phyloP scores from a whole-genome alignment of 2,329 filamentous ascomycete genomes.

The Trichoderma sp. region DNA sequence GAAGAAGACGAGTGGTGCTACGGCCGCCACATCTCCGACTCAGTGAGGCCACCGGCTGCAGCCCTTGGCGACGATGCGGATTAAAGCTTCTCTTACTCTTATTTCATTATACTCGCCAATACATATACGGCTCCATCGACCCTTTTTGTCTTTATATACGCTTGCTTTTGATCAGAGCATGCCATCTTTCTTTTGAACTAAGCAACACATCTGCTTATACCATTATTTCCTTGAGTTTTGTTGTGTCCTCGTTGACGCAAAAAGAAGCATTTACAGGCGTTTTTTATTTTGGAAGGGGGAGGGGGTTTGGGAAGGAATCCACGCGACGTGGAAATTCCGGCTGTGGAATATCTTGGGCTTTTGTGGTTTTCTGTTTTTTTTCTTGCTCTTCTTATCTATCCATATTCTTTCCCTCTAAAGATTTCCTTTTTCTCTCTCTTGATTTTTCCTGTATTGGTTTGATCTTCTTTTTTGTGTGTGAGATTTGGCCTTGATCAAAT shows the following conservation, averaged over 20 bases:
- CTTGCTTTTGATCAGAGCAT: background rate
- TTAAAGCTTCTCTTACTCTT: background rate
- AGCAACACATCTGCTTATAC: background rate
- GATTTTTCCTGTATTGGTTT: background rate
- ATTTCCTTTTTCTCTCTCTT: background rate
- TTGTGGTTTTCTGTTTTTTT: background rate
- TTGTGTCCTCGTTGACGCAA: conserved; percentile 2
- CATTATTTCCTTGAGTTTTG: conserved; percentile 14
- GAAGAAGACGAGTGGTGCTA: conserved; percentile 65
- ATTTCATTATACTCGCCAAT: background rate
- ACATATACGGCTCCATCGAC: background rate
- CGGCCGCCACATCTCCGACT: conserved; percentile 52
- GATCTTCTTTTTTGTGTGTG: background rate
- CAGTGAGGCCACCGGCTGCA: conserved; percentile 51
- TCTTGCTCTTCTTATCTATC: background rate
- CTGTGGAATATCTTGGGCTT: conserved; percentile 8
- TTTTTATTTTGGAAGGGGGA: background rate
- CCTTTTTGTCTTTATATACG: background rate
- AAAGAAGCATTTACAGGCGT: conserved; percentile 22
- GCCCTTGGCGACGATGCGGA: conserved; percentile 53
- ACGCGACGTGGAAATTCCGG: background rate
- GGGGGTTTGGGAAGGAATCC: background rate
- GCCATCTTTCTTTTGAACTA: background rate
- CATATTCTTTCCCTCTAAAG: conserved; percentile 4
- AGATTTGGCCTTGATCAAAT: background rate